Percentiles rank a stretch among this genome's conserved stretches.
Evolutionary conservation across 2,329 filamentous ascomycete genomes (phyloP).

Genomic region (Trichoderma cornu-damae): DNA sequence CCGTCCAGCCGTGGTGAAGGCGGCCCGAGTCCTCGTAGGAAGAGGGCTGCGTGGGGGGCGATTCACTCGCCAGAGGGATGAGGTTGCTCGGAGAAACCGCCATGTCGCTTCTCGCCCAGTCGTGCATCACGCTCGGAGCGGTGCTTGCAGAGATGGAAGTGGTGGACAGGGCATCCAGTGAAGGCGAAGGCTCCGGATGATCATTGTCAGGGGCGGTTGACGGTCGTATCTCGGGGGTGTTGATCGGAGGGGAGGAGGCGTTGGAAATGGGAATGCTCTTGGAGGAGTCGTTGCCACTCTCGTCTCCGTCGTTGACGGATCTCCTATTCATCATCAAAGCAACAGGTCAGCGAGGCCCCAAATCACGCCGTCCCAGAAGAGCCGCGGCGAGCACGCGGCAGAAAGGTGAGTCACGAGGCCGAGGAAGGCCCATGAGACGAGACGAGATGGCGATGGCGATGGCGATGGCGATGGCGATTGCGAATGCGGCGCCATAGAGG

Average conservation of each 20-base stretch:
- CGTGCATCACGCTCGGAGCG: conserved; percentile 43
- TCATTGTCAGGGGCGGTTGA: conserved; percentile 40
- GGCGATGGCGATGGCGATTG: too few relatives aligned
- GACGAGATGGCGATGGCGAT: too few relatives aligned
- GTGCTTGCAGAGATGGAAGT: conserved; percentile 47
- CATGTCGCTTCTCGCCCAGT: conserved; percentile 42
- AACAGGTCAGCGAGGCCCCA: conserved; percentile 22
- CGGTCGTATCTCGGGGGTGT: conserved; percentile 45
- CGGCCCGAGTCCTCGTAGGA: conserved; percentile 47
- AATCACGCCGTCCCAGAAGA: not conserved
- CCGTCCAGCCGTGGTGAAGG: conserved; percentile 42
- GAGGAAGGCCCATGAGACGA: conserved; percentile 18
- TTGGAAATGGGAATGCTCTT: conserved; percentile 38
- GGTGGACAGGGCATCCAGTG: conserved; percentile 45
- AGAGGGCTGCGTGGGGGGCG: conserved; percentile 49
- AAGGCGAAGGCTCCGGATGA: conserved; percentile 41
- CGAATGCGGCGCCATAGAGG: conserved; percentile 6
- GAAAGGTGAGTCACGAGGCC: conserved; percentile 28
- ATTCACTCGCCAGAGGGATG: conserved; percentile 48
- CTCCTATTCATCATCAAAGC: conserved; percentile 21
- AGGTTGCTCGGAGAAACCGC: conserved; percentile 50
- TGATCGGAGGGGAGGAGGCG: conserved; percentile 40
- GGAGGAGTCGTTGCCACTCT: conserved; percentile 33
- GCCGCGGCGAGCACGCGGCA: not conserved
- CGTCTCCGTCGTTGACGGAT: conserved; percentile 25